phyloP scores from a whole-genome alignment of 805 yeast genomes.

The Candida mattraensis region DNA sequence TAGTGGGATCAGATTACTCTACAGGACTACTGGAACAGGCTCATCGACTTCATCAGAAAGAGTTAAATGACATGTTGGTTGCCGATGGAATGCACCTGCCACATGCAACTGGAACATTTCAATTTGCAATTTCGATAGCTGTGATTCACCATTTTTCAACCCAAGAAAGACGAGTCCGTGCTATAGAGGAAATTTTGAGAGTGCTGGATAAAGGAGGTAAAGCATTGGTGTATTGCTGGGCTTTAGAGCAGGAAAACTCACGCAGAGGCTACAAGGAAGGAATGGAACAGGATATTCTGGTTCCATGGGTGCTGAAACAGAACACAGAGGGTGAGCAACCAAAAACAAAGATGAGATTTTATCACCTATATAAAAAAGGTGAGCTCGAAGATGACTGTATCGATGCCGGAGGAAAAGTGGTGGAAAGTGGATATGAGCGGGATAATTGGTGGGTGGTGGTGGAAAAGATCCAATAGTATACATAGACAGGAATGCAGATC shows the following conservation, averaged over 20 bases:
- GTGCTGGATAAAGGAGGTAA: slow-evolving; percentile 57
- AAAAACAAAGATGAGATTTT: slow-evolving; percentile 75
- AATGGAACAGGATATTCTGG: slow-evolving; percentile 89
- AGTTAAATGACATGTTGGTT: slow-evolving; percentile 53
- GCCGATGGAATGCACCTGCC: slow-evolving; percentile 80
- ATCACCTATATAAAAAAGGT: slow-evolving; percentile 83
- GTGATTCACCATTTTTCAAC: slow-evolving; percentile 97
- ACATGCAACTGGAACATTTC: slow-evolving; percentile 45
- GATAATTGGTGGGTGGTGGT: slow-evolving; percentile 91
- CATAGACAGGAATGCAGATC: slow-evolving; percentile 5
- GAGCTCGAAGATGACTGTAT: slow-evolving; percentile 73
- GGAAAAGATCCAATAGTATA: slow-evolving; percentile 28
- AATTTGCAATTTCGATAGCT: slow-evolving; percentile 93
- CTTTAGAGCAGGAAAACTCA: slow-evolving; percentile 84
- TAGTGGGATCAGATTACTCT: slow-evolving; percentile 77
- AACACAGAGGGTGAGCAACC: slow-evolving; percentile 23
- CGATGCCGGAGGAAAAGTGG: slow-evolving; percentile 67
- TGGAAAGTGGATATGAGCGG: slow-evolving; percentile 80
- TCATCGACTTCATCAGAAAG: slow-evolving; percentile 34
- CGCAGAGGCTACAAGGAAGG: slow-evolving; percentile 90
- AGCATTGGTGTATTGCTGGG: slow-evolving; percentile 92
- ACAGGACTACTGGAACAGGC: slow-evolving; percentile 71
- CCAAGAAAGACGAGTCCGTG: slow-evolving; percentile 70
- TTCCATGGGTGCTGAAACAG: slow-evolving; percentile 81
- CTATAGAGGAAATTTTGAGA: slow-evolving; percentile 66